Evolutionary conservation across 805 yeast genomes (phyloP), one percentile per base, ranked within the genome.

Genomic region (Komagataella mondaviorum): DNA sequence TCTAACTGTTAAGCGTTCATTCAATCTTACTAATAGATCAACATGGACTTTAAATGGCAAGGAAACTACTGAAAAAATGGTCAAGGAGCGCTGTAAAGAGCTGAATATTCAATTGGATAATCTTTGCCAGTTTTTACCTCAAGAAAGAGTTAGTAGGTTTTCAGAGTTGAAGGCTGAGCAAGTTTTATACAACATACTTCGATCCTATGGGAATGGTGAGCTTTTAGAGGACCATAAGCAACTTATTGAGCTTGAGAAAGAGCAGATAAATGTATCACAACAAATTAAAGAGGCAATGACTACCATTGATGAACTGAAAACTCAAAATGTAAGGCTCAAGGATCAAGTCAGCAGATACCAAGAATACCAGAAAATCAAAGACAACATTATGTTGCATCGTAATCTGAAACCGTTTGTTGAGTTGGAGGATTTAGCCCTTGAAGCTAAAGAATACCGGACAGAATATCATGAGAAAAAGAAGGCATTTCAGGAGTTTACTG

Each of bases 81-180:
- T 88, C 3, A 75, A 70, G 52, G 64, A 65, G 3, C 45, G 74
- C 0, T 69, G 85, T 23, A 62, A 66, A 18, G 60, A 60, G 2
- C 73, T 80, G 55, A 85, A 85, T 60, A 85, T 93, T 53, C 98
- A 93, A 61, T 71, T 93, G 52, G 95, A 88, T 62, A 93, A 91
- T 62, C 71, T 91, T 49, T 90, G 98, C 61, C 97, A 91, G 62
- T 93, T 93, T 60, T 69, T 93, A 51, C 96, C 99, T 0, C 99
- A 93, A 63, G 98, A 91, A 59, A 74, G 95, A 54, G 98, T 93
- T 6, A 91, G 95, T 2, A 88, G 87, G 56, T 93, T 93, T 70
- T 95, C 97, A 0, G 77, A 83, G 2, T 68, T 88, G 56, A 76
- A 85, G 24, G 86, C 95, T 1, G 89, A 85, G 55, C 80, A 80